Conservation (phyloP, 1,284 basidiomycete genomes). For the Ustilago esculenta region DNA sequence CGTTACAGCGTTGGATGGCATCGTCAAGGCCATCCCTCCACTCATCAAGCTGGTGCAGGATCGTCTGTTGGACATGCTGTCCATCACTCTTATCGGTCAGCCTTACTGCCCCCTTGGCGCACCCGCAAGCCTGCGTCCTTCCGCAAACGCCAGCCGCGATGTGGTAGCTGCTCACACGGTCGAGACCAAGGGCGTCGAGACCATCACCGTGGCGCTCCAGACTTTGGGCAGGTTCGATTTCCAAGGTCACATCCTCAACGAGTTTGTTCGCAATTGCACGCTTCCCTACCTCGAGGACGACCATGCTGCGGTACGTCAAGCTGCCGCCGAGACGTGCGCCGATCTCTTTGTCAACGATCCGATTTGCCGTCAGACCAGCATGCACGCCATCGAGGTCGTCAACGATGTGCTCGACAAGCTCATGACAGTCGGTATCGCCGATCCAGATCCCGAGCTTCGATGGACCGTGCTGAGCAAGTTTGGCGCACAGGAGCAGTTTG, state of each 20-base stretch:
- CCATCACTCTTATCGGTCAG: conserved; percentile 60
- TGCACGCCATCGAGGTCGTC: conserved; percentile 95
- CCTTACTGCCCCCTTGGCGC: conserved; percentile 64
- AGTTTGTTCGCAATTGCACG: conserved; percentile 92
- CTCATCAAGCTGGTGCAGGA: conserved; percentile 92
- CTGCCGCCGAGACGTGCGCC: conserved; percentile 92
- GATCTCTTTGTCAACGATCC: conserved; percentile 89
- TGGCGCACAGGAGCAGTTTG: conserved; percentile 92
- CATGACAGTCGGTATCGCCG: conserved; percentile 94
- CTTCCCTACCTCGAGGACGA: conserved; percentile 95
- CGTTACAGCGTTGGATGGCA: conserved; percentile 83
- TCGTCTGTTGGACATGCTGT: conserved; percentile 67
- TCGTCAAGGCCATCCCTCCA: conserved; percentile 88
- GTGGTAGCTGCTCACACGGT: conserved; percentile 64
- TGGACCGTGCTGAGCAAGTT: conserved; percentile 80
- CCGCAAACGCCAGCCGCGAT: conserved; percentile 41
- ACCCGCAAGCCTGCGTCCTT: conserved; percentile 29
- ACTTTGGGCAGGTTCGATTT: conserved; percentile 96
- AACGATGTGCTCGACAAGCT: conserved; percentile 98
- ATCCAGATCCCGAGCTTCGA: conserved; percentile 72
- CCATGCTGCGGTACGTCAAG: conserved; percentile 84
- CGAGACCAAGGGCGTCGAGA: conserved; percentile 73
- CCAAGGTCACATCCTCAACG: conserved; percentile 84
- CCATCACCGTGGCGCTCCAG: conserved; percentile 84
- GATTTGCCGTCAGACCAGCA: conserved; percentile 94